A percentile compares a stretch with the other conserved stretches of the same genome.
Conservation (phyloP, 2,329 filamentous ascomycete species). For the Aspergillus chevalieri region DNA sequence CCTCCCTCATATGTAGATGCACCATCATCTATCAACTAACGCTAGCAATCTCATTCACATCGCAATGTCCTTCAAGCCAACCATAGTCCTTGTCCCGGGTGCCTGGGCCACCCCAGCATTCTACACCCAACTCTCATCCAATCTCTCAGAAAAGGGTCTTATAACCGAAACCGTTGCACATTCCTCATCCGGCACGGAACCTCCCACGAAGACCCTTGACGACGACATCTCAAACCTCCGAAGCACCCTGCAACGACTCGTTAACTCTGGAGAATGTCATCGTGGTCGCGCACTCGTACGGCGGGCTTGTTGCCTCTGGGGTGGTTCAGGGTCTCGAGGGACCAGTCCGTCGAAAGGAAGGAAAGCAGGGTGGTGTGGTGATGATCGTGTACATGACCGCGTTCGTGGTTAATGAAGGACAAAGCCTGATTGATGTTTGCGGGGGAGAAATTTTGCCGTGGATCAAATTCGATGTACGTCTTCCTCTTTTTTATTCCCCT, state of each 20-base stretch:
- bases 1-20: too few species aligned
- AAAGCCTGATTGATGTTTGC: slow-evolving; percentile 25
- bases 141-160: slow-evolving; percentile 29
- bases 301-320: slow-evolving; percentile 24
- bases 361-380: slow-evolving; percentile 23
- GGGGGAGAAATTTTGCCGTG: slow-evolving; percentile 15
- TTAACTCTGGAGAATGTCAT: slow-evolving; percentile 22
- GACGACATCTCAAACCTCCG: slow-evolving; percentile 29
- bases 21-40: too few species aligned
- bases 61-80: slow-evolving; percentile 9
- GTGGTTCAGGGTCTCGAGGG: slow-evolving; percentile 24
- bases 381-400: slow-evolving; percentile 28
- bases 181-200: slow-evolving; percentile 21
- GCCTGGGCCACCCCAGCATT: slow-evolving; percentile 32
- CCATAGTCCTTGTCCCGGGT: slow-evolving; percentile 36
- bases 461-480: slow-evolving; percentile 18
- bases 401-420: slow-evolving; percentile 31
- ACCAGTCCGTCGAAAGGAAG: slow-evolving; percentile 14
- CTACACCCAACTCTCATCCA: slow-evolving; percentile 24
- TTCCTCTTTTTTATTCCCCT: background rate
- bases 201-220: slow-evolving; percentile 28
- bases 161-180: slow-evolving; percentile 24
- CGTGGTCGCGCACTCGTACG: slow-evolving; percentile 30
- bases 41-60: background rate
- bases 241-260: slow-evolving; percentile 16